Evolutionary conservation across 495 filamentous ascomycete species (phyloP).

Genomic region (Lophiostoma macrostomum): DNA sequence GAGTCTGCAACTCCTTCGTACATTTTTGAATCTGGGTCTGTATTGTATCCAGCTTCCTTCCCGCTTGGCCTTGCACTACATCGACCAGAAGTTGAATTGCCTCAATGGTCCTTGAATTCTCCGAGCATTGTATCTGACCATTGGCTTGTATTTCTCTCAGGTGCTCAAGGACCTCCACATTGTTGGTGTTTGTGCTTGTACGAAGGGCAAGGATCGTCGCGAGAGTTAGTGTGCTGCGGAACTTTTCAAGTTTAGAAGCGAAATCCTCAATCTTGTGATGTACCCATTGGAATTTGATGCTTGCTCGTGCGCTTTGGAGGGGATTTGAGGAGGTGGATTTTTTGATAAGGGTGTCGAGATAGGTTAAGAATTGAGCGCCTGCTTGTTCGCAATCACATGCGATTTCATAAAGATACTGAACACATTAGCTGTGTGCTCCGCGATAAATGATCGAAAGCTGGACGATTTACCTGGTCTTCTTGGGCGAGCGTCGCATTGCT

Average conservation of each 20-base stretch:
- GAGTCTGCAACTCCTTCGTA: not conserved
- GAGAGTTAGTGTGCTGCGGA: not conserved
- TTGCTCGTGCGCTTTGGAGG: no score
- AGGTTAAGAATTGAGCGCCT: no score
- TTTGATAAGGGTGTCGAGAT: no score
- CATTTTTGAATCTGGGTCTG: not conserved
- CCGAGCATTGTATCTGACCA: not conserved
- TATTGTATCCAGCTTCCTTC: not conserved
- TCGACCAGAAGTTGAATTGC: not conserved
- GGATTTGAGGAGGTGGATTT: no score
- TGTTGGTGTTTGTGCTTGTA: not conserved
- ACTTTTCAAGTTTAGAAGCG: not conserved
- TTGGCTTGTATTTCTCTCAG: not conserved
- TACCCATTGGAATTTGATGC: no score
- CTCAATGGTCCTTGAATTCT: not conserved
- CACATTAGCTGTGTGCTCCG: not conserved
- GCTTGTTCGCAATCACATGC: no score
- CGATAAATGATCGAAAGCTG: not conserved
- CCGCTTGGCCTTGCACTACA: not conserved
- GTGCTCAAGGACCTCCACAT: not conserved
- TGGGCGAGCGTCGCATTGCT: not conserved
- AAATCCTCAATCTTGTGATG: no score
- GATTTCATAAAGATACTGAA: no score
- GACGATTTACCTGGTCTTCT: not conserved
- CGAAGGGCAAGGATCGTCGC: slow-evolving; percentile 1